Evolutionary conservation across 2,329 filamentous ascomycete genomes (phyloP).

Genomic region (Pseudogymnoascus verrucosus): DNA sequence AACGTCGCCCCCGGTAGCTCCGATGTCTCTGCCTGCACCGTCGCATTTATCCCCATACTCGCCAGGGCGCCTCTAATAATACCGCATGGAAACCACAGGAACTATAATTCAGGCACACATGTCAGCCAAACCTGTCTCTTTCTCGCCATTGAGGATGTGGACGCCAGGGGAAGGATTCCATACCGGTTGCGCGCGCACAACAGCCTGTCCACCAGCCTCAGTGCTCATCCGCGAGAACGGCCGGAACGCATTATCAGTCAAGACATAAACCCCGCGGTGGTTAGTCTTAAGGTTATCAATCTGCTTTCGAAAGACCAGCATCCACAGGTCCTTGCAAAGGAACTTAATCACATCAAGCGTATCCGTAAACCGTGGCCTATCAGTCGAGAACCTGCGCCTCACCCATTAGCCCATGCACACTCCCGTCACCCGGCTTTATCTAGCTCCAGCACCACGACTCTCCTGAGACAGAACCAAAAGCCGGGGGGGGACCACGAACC

Average conservation of each 20-base stretch:
- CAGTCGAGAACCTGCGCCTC: conserved; percentile 60
- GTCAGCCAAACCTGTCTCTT: conserved; percentile 17
- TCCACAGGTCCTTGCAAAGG: conserved; percentile 97
- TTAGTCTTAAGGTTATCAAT: conserved; percentile 99
- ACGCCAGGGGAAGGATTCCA: conserved; percentile 26
- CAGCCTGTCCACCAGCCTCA: conserved; percentile 63
- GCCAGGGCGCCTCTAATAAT: conserved; percentile 86
- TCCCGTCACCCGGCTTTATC: conserved; percentile 9
- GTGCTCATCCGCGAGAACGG: conserved; percentile 86
- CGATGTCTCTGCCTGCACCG: conserved; percentile 80
- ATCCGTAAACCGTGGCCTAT: conserved; percentile 81
- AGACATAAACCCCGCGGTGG: conserved; percentile 91
- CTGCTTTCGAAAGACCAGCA: conserved; percentile 87
- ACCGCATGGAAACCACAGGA: conserved; percentile 91
- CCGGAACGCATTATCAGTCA: conserved; percentile 88
- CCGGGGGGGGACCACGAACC: conserved; percentile 43
- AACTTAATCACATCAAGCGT: conserved; percentile 97
- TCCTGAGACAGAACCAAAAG: background rate
- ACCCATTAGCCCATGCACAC: background rate
- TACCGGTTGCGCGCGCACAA: conserved; percentile 72
- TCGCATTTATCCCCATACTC: conserved; percentile 84
- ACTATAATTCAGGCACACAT: conserved; percentile 42
- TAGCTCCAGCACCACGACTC: conserved; percentile 13
- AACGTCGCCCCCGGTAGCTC: conserved; percentile 87
- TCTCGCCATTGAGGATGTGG: background rate